Evolutionary conservation across 371 early-diverging fungal species (phyloP).

Genomic region (Mucor racemosus): DNA sequence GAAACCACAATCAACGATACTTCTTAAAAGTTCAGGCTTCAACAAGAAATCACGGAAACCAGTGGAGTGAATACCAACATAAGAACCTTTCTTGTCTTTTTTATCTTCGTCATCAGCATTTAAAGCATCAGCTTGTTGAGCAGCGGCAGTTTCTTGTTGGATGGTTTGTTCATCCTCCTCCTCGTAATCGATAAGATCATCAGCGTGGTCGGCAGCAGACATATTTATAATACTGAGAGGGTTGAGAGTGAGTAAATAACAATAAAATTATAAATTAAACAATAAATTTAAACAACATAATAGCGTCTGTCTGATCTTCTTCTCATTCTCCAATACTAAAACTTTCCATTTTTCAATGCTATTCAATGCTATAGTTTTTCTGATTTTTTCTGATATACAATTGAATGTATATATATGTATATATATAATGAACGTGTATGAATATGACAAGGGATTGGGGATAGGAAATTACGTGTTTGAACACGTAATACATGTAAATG

Average conservation of each 20-base stretch:
- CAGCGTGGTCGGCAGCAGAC: conserved; percentile 74
- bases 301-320: conserved; percentile 9
- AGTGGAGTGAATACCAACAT: conserved; percentile 97
- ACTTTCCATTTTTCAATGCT: neutral
- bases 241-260: conserved; percentile 10
- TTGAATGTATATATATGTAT: neutral
- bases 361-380: neutral
- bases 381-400: neutral
- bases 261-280: conserved; percentile 2
- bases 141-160: conserved; percentile 47
- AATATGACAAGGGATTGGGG: neutral
- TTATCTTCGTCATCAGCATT: conserved; percentile 59
- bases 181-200: conserved; percentile 96
- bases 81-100: conserved; percentile 95
- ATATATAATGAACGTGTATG: conserved; percentile 1
- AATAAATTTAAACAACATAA: conserved; percentile 2
- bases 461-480: neutral
- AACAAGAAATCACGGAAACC: conserved; percentile 98
- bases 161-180: conserved; percentile 80
- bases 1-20: conserved; percentile 97
- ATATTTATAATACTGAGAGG: conserved; percentile 28
- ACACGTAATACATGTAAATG: neutral
- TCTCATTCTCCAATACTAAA: neutral
- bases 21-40: conserved; percentile 93
- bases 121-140: conserved; percentile 37